Conservation (phyloP, 2,329 filamentous ascomycete species). For the Paracoccidioides lutzii region DNA sequence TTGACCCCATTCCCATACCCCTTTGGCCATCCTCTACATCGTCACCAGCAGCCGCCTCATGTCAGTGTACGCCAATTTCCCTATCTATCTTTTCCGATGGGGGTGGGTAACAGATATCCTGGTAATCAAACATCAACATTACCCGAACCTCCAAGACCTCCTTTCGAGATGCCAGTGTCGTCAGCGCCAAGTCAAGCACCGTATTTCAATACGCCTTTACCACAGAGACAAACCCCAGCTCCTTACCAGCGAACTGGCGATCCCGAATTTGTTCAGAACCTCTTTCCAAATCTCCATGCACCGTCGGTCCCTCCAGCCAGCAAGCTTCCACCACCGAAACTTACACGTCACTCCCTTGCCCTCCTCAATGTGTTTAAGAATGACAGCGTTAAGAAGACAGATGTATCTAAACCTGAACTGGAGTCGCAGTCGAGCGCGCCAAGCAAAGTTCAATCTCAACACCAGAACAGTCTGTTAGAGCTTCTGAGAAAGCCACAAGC, state of each 20-base stretch:
- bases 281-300: slow-evolving; percentile 24
- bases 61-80: neutral
- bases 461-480: slow-evolving; percentile 26
- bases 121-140: neutral
- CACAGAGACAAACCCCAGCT: slow-evolving; percentile 15
- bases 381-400: slow-evolving; percentile 17
- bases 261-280: slow-evolving; percentile 31
- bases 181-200: neutral
- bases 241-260: slow-evolving; percentile 38
- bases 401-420: slow-evolving; percentile 12
- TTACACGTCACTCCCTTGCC: slow-evolving; percentile 45
- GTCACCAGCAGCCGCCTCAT: neutral
- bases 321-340: slow-evolving; percentile 45
- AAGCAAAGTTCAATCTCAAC: slow-evolving; percentile 20
- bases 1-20: neutral
- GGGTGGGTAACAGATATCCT: neutral
- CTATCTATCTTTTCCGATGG: neutral
- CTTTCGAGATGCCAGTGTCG: neutral
- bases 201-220: neutral
- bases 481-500: slow-evolving; percentile 18
- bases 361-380: slow-evolving; percentile 47
- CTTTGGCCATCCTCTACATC: neutral
- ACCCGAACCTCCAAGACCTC: neutral
- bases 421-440: slow-evolving; percentile 12
- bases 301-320: slow-evolving; percentile 42